A percentile compares a stretch with the other conserved stretches of the same genome.
phyloP scores from a whole-genome alignment of 805 yeast genomes.

The Starmerella lactis-condensi region DNA sequence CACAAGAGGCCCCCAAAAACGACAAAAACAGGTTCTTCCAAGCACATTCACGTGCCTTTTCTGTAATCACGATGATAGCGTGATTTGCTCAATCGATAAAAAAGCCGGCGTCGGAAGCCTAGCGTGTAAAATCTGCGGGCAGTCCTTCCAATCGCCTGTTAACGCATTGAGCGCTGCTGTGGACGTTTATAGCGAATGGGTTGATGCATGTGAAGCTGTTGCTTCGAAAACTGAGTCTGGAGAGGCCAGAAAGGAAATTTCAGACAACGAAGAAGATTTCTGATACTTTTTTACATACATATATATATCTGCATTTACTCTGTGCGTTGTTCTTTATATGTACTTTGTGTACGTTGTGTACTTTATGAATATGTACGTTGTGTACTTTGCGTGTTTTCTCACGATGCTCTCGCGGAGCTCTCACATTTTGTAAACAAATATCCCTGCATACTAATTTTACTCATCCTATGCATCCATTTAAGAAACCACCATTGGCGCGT shows the following conservation, averaged over 20 bases:
- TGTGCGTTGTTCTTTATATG: not conserved
- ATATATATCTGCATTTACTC: not conserved
- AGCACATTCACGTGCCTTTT: constrained; percentile 77
- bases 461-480: too few species aligned
- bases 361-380: too few species aligned
- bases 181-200: constrained; percentile 93
- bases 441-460: too few species aligned
- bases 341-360: not conserved
- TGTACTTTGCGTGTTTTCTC: too few species aligned
- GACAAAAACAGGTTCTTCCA: constrained; percentile 59
- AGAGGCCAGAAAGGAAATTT: constrained; percentile 15
- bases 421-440: too few species aligned
- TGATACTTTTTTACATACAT: not conserved
- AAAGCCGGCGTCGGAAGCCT: constrained; percentile 67
- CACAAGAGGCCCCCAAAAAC: constrained; percentile 62
- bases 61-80: constrained; percentile 89
- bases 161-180: constrained; percentile 68
- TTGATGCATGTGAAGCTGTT: constrained; percentile 83
- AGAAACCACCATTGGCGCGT: too few species aligned
- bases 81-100: constrained; percentile 73
- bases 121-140: constrained; percentile 86
- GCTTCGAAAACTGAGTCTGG: constrained; percentile 38
- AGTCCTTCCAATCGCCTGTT: constrained; percentile 73
- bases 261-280: constrained; percentile 15
- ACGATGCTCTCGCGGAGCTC: too few species aligned